Evolutionary conservation across 345 rosid species (phyloP).

Genomic region (Camelina laxa): DNA sequence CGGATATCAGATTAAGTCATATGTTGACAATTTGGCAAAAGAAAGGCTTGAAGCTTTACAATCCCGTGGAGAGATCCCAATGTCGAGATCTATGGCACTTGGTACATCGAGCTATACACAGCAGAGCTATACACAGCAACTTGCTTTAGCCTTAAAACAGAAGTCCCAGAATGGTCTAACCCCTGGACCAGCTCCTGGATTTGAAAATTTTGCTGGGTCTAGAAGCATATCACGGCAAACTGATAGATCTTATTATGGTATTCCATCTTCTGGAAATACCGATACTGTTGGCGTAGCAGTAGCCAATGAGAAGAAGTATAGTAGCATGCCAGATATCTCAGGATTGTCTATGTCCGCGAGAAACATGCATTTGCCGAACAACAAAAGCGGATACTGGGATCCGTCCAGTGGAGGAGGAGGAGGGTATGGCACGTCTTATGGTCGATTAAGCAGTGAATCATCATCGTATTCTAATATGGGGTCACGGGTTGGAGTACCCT

Average conservation of each 20-base stretch:
- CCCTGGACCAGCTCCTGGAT: conserved; percentile 67
- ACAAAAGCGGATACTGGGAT: conserved; percentile 63
- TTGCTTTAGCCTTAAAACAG: conserved; percentile 59
- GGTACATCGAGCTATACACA: conserved; percentile 62
- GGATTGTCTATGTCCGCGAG: conserved; percentile 66
- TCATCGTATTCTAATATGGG: conserved; percentile 57
- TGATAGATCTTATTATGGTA: conserved; percentile 60
- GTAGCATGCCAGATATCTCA: conserved; percentile 90
- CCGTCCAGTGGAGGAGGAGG: conserved; percentile 52
- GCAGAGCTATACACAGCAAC: conserved; percentile 64
- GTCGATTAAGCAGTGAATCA: conserved; percentile 56
- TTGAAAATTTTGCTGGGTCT: conserved; percentile 58
- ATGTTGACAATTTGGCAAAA: conserved; percentile 56
- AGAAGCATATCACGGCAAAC: conserved; percentile 60
- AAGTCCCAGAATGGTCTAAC: conserved; percentile 63
- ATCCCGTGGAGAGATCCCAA: conserved; percentile 60
- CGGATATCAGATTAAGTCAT: conserved; percentile 73
- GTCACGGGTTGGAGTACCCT: conserved; percentile 54
- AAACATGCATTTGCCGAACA: conserved; percentile 51
- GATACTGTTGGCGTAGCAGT: conserved; percentile 45
- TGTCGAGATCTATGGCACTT: conserved; percentile 54
- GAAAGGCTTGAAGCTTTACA: conserved; percentile 56
- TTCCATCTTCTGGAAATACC: conserved; percentile 50
- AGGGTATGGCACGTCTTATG: conserved; percentile 54
- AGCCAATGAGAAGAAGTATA: conserved; percentile 74